These are phyloP conservation scores for Alloascoidea hylecoeti DNA, from an alignment of 805 yeast genomes.

Conservation along the genomic window DNA sequence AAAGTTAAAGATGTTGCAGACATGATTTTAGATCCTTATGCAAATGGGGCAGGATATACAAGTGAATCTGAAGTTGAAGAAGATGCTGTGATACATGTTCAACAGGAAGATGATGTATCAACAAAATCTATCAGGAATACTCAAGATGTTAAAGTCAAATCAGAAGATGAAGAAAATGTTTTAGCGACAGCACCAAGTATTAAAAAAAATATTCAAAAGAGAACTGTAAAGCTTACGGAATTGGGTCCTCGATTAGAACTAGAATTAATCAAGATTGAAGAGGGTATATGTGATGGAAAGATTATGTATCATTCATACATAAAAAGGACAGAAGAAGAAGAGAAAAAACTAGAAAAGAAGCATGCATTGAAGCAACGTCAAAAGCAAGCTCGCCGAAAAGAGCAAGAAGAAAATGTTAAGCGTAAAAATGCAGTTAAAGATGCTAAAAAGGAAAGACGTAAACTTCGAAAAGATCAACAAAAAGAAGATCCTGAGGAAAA, in stretches of 20 bases:
- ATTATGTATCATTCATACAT: conserved; percentile 70
- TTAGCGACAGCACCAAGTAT: conserved; percentile 12
- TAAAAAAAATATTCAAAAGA: conserved; percentile 27
- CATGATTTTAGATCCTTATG: conserved; percentile 68
- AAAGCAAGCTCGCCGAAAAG: conserved; percentile 59
- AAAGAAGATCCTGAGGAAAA: conserved; percentile 18
- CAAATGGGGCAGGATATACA: conserved; percentile 66
- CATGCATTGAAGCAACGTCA: conserved; percentile 49
- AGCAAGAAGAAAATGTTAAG: conserved; percentile 67
- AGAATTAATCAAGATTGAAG: conserved; percentile 75
- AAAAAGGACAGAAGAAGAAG: conserved; percentile 48
- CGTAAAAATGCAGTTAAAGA: conserved; percentile 58
- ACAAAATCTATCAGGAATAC: conserved; percentile 11
- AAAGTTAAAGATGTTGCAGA: conserved; percentile 68
- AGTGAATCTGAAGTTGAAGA: conserved; percentile 93
- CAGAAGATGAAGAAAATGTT: conserved; percentile 8
- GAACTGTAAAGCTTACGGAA: conserved; percentile 86
- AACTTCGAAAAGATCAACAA: conserved; percentile 42
- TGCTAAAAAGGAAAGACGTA: conserved; percentile 60
- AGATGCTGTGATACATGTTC: conserved; percentile 62
- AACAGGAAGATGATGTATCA: conserved; percentile 8
- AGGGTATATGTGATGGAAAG: conserved; percentile 81
- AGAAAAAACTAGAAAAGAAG: conserved; percentile 42
- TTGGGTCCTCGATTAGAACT: conserved; percentile 82
- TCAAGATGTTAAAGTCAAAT: conserved; percentile 9